Conservation (phyloP, 176 grass and related monocot species). For the Oropetium thomaeum region DNA sequence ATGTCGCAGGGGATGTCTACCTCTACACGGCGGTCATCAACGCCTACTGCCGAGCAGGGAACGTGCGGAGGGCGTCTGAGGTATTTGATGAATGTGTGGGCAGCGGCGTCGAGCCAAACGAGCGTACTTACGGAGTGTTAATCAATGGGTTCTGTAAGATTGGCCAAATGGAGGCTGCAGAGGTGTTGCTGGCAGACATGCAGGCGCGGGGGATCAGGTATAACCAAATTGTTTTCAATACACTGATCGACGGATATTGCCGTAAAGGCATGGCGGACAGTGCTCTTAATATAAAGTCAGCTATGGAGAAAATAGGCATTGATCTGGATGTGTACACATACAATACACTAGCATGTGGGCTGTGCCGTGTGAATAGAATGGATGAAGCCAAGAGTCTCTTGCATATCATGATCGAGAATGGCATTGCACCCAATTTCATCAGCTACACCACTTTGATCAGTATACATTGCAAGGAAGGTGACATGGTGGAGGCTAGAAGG, state of each 20-base stretch:
- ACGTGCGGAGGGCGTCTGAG: constrained; percentile 61
- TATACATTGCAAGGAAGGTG: constrained; percentile 77
- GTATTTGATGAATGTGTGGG: constrained; percentile 69
- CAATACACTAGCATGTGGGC: constrained; percentile 62
- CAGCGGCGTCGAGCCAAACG: constrained; percentile 57
- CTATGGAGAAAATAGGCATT: constrained; percentile 72
- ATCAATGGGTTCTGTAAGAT: constrained; percentile 94
- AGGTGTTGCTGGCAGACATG: constrained; percentile 71
- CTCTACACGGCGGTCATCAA: constrained; percentile 64
- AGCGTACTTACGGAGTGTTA: constrained; percentile 54
- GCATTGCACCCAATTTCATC: constrained; percentile 49
- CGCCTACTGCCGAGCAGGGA: constrained; percentile 55
- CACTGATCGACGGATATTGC: constrained; percentile 76
- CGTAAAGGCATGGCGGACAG: constrained; percentile 52
- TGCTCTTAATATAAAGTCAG: constrained; percentile 52
- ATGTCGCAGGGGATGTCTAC: constrained; percentile 49
- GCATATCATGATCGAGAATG: constrained; percentile 67
- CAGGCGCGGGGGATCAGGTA: constrained; percentile 47
- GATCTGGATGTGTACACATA: constrained; percentile 72
- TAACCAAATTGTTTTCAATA: constrained; percentile 82
- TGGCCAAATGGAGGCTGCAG: constrained; percentile 66
- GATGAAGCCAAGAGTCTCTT: constrained; percentile 69
- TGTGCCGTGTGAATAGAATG: constrained; percentile 51
- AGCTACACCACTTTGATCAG: constrained; percentile 70
- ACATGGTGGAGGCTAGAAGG: constrained; percentile 81